Base-by-base conservation (phyloP, 148 eudicot genomes). In the Camellia sinensis region DNA sequence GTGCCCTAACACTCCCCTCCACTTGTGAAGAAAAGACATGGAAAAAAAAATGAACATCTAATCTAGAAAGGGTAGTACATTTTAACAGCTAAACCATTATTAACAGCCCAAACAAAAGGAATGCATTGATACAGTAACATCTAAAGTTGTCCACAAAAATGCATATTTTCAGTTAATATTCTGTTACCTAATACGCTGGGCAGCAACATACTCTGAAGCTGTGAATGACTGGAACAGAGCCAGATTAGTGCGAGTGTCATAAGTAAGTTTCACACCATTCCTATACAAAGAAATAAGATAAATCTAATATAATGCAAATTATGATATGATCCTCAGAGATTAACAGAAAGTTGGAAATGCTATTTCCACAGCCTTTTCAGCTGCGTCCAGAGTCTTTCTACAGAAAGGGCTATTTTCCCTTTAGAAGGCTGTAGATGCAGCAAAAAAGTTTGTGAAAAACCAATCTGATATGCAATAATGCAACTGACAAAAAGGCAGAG, bases 181-280 rank as follows among this genome's bases (percentile, higher is more conserved):
- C 12, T 29, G 22, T 40, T 29, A 93, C 99, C 94, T 89, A 53
- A 92, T 84, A 77, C 91, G 87, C 83, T 93, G 98, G 80, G 98
- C 92, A 84, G 98, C 89, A 83, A 96, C 90, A 73, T 96, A 96
- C 73, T 96, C 99, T 76, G 92, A 75, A 22, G 98, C 95, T 12
- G 95, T 72, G 86, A 92, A 92, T 76, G 99, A 89, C 70, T 86
- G 89, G 72, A 96, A 93, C 67, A 96, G 87, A 44, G 95, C 91
- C 78, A 93, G 84, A 81, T 91, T 93, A 72, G 89, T 89, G 85
- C 99, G 93, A 48, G 95, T 84, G 81, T 96, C 99, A 54, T 59
- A 89, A n/a, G 98, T 90, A 75, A 96, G 87, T 83, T 86, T 89
- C 68, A 74, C 83, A 57, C 78, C 82, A 8, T 88, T 78, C 85